Percentiles rank a stretch among this genome's conserved stretches.
Evolutionary conservation across 768 basidiomycete genomes (phyloP).

Genomic region (Strobilomyces dryophilus): DNA sequence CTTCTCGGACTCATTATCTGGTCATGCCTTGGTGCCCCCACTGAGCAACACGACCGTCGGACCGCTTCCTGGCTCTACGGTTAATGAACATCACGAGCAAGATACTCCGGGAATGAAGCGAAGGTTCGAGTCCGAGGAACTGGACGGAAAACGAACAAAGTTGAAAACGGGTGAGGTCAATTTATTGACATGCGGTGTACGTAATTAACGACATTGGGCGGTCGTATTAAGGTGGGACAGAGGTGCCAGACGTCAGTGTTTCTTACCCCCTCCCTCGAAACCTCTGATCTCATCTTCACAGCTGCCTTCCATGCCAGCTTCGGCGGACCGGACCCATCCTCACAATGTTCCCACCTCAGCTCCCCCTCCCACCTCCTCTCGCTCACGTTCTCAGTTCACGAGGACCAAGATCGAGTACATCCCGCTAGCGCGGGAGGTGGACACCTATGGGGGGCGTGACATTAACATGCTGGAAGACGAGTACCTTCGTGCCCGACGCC

Average conservation of each 20-base stretch:
- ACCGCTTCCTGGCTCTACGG: conserved; percentile 6
- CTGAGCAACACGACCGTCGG: conserved; percentile 11
- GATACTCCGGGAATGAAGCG: conserved; percentile 68
- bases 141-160: conserved; percentile 64
- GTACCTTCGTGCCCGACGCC: conserved; percentile 44
- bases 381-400: conserved; percentile 47
- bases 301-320: conserved; percentile 16
- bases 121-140: conserved; percentile 63
- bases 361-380: conserved; percentile 30
- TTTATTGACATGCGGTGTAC: conserved; percentile 22
- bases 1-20: conserved; percentile 23
- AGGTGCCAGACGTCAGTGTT: conserved; percentile 49
- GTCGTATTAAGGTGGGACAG: conserved; percentile 34
- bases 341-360: conserved; percentile 25
- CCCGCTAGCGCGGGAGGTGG: conserved; percentile 71
- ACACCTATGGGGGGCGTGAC: conserved; percentile 80
- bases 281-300: conserved; percentile 12
- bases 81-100: conserved; percentile 43
- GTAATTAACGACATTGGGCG: conserved; percentile 23
- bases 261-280: conserved; percentile 8
- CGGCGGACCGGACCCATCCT: conserved; percentile 16
- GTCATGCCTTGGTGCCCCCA: conserved; percentile 17
- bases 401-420: conserved; percentile 87
- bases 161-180: conserved; percentile 62
- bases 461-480: conserved; percentile 63